A percentile compares a stretch with the other conserved stretches of the same genome.
Conservation (phyloP, 192 early-diverging fungal genomes). For the Backusella psychrophila region DNA sequence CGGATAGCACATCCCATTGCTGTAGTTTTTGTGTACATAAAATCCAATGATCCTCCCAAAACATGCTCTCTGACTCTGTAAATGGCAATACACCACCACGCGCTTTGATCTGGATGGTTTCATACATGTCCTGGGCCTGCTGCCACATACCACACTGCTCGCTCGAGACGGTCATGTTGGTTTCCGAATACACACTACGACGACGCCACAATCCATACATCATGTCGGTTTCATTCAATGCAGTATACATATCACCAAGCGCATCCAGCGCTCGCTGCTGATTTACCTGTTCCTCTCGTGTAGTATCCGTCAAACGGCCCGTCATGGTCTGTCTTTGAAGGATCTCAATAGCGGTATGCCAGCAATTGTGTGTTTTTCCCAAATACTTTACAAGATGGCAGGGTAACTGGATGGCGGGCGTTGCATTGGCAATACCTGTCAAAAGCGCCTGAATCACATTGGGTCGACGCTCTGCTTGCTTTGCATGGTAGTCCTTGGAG, state of each 20-base stretch:
- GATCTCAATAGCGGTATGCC: constrained; percentile 84
- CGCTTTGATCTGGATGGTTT: constrained; percentile 90
- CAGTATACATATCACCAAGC: constrained; percentile 80
- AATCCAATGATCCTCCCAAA: constrained; percentile 99
- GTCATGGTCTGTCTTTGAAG: constrained; percentile 67
- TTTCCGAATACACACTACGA: constrained; percentile 86
- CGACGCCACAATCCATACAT: constrained; percentile 91
- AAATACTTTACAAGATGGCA: constrained; percentile 94
- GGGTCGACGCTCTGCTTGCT: constrained; percentile 74
- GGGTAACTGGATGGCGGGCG: constrained; percentile 77
- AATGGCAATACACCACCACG: constrained; percentile 81
- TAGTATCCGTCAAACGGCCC: constrained; percentile 38
- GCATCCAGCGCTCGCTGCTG: constrained; percentile 90
- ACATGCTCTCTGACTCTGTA: constrained; percentile 89
- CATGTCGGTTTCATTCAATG: constrained; percentile 88
- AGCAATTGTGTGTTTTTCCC: constrained; percentile 87
- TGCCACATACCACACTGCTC: constrained; percentile 94
- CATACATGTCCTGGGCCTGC: constrained; percentile 88
- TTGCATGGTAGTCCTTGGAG: constrained; percentile 87
- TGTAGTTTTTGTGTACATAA: constrained; percentile 87
- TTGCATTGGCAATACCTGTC: constrained; percentile 80
- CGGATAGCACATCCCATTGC: constrained; percentile 96
- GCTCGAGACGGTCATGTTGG: constrained; percentile 90
- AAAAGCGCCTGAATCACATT: constrained; percentile 95
- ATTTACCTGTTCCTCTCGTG: constrained; percentile 84